Evolutionary conservation across 371 early-diverging fungal genomes (phyloP), one percentile per base, ranked within the genome.

Genomic region (Smittium culicis): DNA sequence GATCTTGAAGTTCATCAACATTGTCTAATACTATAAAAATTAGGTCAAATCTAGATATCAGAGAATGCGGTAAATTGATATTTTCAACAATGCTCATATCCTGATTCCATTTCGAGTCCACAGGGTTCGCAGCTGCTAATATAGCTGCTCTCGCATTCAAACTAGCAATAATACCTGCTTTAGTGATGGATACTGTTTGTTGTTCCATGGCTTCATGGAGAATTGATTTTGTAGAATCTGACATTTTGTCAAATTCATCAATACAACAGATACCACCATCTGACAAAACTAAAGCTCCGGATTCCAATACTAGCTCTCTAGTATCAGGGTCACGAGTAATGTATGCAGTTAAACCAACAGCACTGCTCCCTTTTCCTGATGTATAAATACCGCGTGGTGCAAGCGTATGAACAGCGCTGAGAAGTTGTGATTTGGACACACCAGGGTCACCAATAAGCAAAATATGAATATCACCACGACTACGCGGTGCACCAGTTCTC

Each of bases 371-470:
- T 67, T 87, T 85, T 70, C 96, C 96, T 2, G 91, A 89, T 24
- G 96, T 94, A 73, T 93, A 94, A n/a, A 94, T 87, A 67, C 91
- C 94, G 66, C 92, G 84, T 54, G 92, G 92, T 11, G 90, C 90
- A 2, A 87, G 86, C 73, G 89, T 87, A 75, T 86, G 79, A 68
- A 93, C 86, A 65, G 88, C 92, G 71, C 92, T 91, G 56, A 96
- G 73, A 65, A 96, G 77, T 74, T 96, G 96, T 1, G 90, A 90
- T 78, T 96, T 96, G 69, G 96, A 94, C 61, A 96, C 93, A 77
- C 97, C 97, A 66, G 99, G 99, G 79, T 98, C 96, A 72, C 99
- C 99, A 88, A 99, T 96, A 69, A 99, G 78, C 68, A 93, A 91
- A 30, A 99, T 79, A 77, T 99, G 98, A 72, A 99, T 86, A 73